Conservation (phyloP, 2,329 filamentous ascomycete species). For the Pleurostoma richardsiae region DNA sequence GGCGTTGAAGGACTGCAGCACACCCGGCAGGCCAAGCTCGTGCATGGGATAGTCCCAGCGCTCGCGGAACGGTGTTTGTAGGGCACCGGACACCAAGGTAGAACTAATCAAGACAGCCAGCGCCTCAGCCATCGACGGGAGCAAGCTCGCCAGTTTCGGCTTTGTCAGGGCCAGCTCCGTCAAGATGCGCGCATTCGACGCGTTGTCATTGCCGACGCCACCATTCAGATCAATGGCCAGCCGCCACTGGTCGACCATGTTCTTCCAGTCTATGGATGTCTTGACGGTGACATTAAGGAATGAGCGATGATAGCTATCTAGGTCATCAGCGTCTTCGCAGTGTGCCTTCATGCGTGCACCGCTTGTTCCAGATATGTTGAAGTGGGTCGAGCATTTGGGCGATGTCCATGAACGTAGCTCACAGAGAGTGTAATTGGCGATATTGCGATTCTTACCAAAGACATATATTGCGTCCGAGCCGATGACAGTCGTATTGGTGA, state of each 20-base stretch:
- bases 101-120: constrained; percentile 65
- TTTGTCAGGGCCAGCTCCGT: constrained; percentile 45
- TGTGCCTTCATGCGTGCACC: constrained; percentile 56
- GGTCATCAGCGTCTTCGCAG: constrained; percentile 54
- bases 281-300: constrained; percentile 22
- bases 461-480: constrained; percentile 58
- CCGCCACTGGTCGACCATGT: constrained; percentile 49
- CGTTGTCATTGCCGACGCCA: constrained; percentile 48
- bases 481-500: constrained; percentile 47
- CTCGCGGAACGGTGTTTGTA: constrained; percentile 56
- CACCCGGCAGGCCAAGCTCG: constrained; percentile 35
- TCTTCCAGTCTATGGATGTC: constrained; percentile 46
- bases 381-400: constrained; percentile 61
- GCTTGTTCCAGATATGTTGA: constrained; percentile 46
- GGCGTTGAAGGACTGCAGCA: constrained; percentile 57
- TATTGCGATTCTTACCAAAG: constrained; percentile 43
- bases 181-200: constrained; percentile 54
- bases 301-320: constrained; percentile 48
- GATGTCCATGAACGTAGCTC: constrained; percentile 59
- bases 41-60: constrained; percentile 41
- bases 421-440: constrained; percentile 60
- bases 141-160: constrained; percentile 34
- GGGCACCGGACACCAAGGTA: constrained; percentile 57
- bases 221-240: constrained; percentile 50
- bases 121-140: constrained; percentile 70